Conservation (phyloP, 257 asterid species). For the Solanum lycopersicoides region DNA sequence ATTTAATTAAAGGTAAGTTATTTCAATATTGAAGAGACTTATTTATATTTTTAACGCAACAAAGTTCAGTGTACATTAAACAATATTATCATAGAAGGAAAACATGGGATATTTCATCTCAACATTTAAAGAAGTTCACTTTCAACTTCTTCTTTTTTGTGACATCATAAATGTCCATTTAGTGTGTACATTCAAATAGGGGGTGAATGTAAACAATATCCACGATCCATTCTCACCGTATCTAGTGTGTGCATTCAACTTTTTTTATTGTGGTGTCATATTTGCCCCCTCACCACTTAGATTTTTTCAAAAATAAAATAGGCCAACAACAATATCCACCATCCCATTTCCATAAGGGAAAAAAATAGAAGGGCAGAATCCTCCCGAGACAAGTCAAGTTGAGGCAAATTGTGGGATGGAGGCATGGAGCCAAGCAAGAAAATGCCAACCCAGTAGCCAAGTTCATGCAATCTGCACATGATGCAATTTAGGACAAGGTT, state of each 20-base stretch:
- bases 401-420: neutral
- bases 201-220: neutral
- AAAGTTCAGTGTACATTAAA: neutral
- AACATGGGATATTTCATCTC: neutral
- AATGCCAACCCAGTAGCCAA: neutral
- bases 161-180: neutral
- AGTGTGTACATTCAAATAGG: neutral
- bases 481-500: neutral
- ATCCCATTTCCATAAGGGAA: neutral
- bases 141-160: neutral
- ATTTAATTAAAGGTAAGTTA: neutral
- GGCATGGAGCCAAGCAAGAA: neutral
- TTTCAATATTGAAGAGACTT: neutral
- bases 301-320: neutral
- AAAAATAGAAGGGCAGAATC: neutral
- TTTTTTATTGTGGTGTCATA: neutral
- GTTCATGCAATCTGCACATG: neutral
- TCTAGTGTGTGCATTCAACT: neutral
- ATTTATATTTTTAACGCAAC: neutral
- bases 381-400: neutral
- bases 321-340: neutral
- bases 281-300: neutral
- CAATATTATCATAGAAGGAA: neutral
- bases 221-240: neutral
- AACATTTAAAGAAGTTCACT: neutral